Percentiles rank a stretch among this genome's conserved stretches.
Conservation (phyloP, 345 rosid species). For the Moricandia moricandioides region DNA sequence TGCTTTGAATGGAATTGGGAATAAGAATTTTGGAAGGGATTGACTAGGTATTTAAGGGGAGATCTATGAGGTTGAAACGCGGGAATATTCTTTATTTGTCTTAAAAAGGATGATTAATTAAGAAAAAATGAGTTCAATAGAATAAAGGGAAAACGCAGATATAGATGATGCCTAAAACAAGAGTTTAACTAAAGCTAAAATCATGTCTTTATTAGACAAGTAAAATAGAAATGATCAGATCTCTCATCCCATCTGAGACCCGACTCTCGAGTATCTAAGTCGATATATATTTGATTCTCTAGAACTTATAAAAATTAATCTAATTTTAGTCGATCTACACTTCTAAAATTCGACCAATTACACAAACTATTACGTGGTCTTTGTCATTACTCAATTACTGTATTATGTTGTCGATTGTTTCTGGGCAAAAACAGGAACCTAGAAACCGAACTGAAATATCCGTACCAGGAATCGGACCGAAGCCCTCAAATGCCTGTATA, state of each 20-base stretch:
- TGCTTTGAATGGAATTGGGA: no score
- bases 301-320: no score
- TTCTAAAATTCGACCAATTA: neutral
- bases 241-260: no score
- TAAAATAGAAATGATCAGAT: neutral
- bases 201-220: neutral
- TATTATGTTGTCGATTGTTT: no score
- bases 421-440: no score
- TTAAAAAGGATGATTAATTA: neutral
- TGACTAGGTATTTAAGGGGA: neutral
- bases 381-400: neutral
- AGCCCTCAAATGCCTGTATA: no score
- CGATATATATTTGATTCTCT: no score
- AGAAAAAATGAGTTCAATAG: neutral
- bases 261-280: no score
- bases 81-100: neutral
- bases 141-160: neutral
- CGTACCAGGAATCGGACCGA: no score
- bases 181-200: neutral
- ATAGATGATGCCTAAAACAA: neutral
- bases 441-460: no score
- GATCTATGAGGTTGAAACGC: no score
- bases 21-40: neutral
- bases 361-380: neutral
- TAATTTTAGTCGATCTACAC: no score